These are phyloP conservation scores for Larix sibirica DNA, from an alignment of 83 land plant species.

Conservation along the genomic window DNA sequence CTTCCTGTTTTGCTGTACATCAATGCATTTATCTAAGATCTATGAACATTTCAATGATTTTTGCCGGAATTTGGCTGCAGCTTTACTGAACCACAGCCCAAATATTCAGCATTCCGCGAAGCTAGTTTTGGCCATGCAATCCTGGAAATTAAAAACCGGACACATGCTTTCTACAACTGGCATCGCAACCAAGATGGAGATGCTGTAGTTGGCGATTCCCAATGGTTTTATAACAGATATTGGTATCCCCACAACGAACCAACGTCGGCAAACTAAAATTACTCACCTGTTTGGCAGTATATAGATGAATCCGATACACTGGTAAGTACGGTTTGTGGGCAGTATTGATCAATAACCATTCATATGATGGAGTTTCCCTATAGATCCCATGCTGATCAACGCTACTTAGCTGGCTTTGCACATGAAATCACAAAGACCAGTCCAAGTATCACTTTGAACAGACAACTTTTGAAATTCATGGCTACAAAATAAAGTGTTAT, in stretches of 20 bases:
- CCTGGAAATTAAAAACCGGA: slow-evolving; percentile 39
- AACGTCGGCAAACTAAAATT: not conserved
- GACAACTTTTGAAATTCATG: too few species aligned
- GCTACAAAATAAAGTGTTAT: too few species aligned
- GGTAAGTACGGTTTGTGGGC: too few species aligned
- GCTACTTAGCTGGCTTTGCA: too few species aligned
- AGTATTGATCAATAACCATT: too few species aligned
- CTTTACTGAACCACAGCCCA: slow-evolving; percentile 40
- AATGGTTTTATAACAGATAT: slow-evolving; percentile 30
- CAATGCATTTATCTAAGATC: not conserved
- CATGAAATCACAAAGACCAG: too few species aligned
- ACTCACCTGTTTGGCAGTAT: too few species aligned
- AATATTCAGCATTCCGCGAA: slow-evolving; percentile 46
- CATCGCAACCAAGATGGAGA: slow-evolving; percentile 53
- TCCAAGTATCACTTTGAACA: too few species aligned
- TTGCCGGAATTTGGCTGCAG: slow-evolving; percentile 10
- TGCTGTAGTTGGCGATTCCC: slow-evolving; percentile 35
- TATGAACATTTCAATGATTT: not conserved
- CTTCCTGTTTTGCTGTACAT: not conserved
- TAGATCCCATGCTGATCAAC: too few species aligned
- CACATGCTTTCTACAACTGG: slow-evolving; percentile 46
- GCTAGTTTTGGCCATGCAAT: slow-evolving; percentile 51
- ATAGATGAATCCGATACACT: too few species aligned
- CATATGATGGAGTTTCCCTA: too few species aligned
- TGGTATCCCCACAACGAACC: slow-evolving; percentile 16